These are phyloP conservation scores for Vanilla planifolia DNA, from an alignment of 106 monocot genomes.

Conservation along the genomic window DNA sequence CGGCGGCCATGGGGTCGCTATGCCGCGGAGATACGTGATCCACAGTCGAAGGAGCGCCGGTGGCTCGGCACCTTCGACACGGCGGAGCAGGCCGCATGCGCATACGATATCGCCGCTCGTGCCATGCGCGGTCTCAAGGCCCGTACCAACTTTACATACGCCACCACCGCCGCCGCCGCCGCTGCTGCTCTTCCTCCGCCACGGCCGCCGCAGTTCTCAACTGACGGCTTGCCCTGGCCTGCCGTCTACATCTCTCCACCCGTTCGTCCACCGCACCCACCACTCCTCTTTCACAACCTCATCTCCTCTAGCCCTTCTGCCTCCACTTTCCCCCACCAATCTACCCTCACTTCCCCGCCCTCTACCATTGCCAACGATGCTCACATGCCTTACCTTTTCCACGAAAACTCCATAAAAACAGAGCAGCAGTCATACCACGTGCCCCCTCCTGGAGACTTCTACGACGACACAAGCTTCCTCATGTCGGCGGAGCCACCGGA, in stretches of 20 bases:
- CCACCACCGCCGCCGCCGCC: too few relatives aligned
- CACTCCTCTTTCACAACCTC: constrained; percentile 11
- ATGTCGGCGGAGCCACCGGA: constrained; percentile 32
- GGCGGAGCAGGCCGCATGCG: constrained; percentile 73
- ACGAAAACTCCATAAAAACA: too few relatives aligned
- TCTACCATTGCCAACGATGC: neutral
- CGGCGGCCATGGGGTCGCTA: constrained; percentile 54
- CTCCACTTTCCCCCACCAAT: too few relatives aligned
- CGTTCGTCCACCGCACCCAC: too few relatives aligned
- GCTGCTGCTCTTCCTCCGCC: neutral
- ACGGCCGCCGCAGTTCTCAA: neutral
- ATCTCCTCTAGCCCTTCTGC: neutral
- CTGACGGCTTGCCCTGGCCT: neutral
- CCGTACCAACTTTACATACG: constrained; percentile 68
- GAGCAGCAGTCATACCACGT: too few relatives aligned
- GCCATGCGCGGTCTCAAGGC: constrained; percentile 71
- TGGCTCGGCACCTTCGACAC: constrained; percentile 86
- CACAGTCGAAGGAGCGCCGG: constrained; percentile 62
- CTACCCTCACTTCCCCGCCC: neutral
- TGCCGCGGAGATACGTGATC: constrained; percentile 49
- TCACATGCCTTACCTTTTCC: too few relatives aligned
- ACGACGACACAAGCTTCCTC: constrained; percentile 1
- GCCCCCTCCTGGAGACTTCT: neutral
- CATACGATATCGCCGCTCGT: constrained; percentile 74
- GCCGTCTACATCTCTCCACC: neutral